Percentiles rank a stretch among this genome's conserved stretches.
Evolutionary conservation across 2,329 filamentous ascomycete species (phyloP).

Genomic region (Penicillium janthinellum): DNA sequence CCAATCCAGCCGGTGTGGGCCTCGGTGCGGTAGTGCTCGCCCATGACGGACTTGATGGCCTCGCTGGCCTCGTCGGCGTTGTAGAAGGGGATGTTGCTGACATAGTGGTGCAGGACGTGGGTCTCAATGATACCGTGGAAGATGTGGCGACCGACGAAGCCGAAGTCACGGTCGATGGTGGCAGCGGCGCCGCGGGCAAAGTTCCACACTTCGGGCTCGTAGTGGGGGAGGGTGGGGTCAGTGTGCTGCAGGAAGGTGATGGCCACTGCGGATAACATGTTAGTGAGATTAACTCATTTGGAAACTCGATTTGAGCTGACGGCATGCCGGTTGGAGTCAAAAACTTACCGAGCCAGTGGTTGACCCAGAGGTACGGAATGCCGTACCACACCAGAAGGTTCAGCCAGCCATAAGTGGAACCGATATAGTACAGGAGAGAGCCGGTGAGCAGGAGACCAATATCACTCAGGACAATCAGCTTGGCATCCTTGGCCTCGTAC

Average conservation of each 20-base stretch:
- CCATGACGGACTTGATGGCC: conserved; percentile 94
- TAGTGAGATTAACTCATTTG: conserved; percentile 1
- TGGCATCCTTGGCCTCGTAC: conserved; percentile 88
- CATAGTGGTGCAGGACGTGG: conserved; percentile 96
- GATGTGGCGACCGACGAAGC: conserved; percentile 87
- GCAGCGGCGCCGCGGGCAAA: conserved; percentile 91
- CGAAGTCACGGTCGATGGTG: conserved; percentile 96
- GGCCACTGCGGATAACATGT: conserved; percentile 65
- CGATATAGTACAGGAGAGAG: conserved; percentile 66
- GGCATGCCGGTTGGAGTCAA: neutral
- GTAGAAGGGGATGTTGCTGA: conserved; percentile 95
- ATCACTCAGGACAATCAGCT: conserved; percentile 84
- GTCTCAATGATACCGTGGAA: conserved; percentile 97
- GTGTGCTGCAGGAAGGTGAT: conserved; percentile 98
- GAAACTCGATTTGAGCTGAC: neutral
- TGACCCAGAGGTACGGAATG: conserved; percentile 93
- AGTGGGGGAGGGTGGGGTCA: conserved; percentile 90
- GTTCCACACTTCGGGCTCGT: conserved; percentile 83
- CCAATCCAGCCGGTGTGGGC: conserved; percentile 73
- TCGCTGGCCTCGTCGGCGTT: conserved; percentile 92
- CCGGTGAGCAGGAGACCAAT: conserved; percentile 70
- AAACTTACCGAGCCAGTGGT: conserved; percentile 95
- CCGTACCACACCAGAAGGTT: conserved; percentile 96
- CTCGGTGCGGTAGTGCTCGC: conserved; percentile 87
- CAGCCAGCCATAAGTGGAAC: conserved; percentile 75